These are phyloP conservation scores for Coriaria nepalensis DNA, from an alignment of 306 rosid genomes.

Conservation along the genomic window DNA sequence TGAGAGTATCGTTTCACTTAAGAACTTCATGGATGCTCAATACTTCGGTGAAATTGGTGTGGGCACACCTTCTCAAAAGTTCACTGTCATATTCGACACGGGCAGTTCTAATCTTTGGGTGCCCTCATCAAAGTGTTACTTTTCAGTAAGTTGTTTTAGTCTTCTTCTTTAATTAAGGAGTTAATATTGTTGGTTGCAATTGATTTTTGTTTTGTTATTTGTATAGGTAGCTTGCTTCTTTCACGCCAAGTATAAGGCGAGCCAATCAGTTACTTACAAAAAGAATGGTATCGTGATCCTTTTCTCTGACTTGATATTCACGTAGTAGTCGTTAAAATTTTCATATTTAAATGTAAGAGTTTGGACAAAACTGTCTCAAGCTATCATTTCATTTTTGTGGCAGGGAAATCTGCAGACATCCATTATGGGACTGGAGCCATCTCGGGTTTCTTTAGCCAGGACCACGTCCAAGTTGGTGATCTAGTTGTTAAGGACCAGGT, in stretches of 20 bases:
- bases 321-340: background rate
- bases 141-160: conserved; percentile 50
- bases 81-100: conserved; percentile 85
- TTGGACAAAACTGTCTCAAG: background rate
- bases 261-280: conserved; percentile 44
- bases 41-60: conserved; percentile 75
- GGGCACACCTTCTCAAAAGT: conserved; percentile 78
- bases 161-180: background rate
- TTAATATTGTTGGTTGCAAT: background rate
- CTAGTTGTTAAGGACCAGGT: conserved; percentile 61
- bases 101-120: conserved; percentile 97
- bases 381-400: background rate
- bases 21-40: conserved; percentile 92
- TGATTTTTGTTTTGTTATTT: conserved; percentile 10
- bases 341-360: background rate
- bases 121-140: conserved; percentile 55
- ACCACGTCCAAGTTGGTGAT: conserved; percentile 62
- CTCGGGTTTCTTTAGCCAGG: conserved; percentile 83
- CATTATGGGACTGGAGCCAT: conserved; percentile 80
- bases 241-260: conserved; percentile 60
- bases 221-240: conserved; percentile 57
- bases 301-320: background rate
- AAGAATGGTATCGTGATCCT: conserved; percentile 37
- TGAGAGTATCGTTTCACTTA: conserved; percentile 41
- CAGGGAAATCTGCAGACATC: conserved; percentile 78